Percentiles rank a stretch among this genome's conserved stretches.
Conservation (phyloP, 192 early-diverging fungal genomes). For the Diversispora eburnea region DNA sequence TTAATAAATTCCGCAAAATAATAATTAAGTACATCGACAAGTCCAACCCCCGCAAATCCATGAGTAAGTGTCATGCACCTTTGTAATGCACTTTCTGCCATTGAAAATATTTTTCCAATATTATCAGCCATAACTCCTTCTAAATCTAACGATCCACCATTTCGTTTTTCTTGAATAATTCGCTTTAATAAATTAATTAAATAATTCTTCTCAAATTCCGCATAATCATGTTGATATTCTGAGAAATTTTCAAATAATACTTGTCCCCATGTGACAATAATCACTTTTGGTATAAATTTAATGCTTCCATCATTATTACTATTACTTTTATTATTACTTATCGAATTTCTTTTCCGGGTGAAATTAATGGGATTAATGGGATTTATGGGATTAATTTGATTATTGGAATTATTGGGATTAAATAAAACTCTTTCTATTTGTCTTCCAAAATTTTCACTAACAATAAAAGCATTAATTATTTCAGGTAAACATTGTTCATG, state of each 20-base stretch:
- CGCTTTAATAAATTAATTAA: conserved; percentile 38
- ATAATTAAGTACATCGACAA: conserved; percentile 49
- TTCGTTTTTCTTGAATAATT: conserved; percentile 27
- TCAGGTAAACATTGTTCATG: conserved; percentile 39
- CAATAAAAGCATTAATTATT: conserved; percentile 46
- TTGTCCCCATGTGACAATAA: conserved; percentile 54
- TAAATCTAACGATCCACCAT: conserved; percentile 36
- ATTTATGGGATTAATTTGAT: not conserved
- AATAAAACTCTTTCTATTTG: conserved; percentile 52
- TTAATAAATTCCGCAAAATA: conserved; percentile 48
- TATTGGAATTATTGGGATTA: conserved; percentile 32
- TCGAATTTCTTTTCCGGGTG: too few species aligned
- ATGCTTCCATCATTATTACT: too few species aligned
- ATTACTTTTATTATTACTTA: too few species aligned
- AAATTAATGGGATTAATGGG: too few species aligned
- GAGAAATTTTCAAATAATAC: conserved; percentile 65
- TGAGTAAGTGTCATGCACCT: conserved; percentile 59
- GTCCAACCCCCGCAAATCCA: conserved; percentile 56
- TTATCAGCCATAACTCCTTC: conserved; percentile 48
- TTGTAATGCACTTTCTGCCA: conserved; percentile 43
- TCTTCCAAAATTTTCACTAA: conserved; percentile 53
- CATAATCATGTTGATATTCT: conserved; percentile 59
- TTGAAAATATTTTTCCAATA: conserved; percentile 43
- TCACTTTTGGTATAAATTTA: conserved; percentile 11
- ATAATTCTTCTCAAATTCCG: conserved; percentile 49